Percentiles rank a stretch among this genome's conserved stretches.
Conservation (phyloP, 2,329 filamentous ascomycete species). For the Cladosporium sp. region DNA sequence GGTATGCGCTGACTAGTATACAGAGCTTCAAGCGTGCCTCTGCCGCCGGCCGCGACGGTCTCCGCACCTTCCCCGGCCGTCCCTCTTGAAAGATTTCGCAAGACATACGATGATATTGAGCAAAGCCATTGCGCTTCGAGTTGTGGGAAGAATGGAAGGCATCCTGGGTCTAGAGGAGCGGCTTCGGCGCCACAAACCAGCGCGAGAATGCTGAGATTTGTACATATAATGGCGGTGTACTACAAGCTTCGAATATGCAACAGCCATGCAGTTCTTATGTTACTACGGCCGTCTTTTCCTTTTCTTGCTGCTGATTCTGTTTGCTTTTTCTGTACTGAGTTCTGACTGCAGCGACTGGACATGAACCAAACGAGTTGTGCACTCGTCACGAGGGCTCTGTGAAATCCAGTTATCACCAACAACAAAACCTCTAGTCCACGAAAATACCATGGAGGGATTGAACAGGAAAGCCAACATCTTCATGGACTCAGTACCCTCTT, state of each 20-base stretch:
- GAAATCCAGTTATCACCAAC: no score
- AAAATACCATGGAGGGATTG: no score
- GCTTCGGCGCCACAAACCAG: slow-evolving; percentile 6
- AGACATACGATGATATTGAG: not conserved
- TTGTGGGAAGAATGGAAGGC: not conserved
- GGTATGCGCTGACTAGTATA: not conserved
- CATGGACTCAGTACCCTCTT: no score
- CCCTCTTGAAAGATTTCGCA: slow-evolving; percentile 19
- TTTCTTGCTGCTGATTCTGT: no score
- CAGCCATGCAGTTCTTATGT: slow-evolving; percentile 2
- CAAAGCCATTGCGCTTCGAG: not conserved
- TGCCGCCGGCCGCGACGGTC: slow-evolving; percentile 43
- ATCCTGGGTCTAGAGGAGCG: slow-evolving; percentile 3
- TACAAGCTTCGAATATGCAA: slow-evolving; percentile 7
- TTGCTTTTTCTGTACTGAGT: no score
- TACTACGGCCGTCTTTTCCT: no score
- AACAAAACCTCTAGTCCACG: no score
- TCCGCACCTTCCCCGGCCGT: slow-evolving; percentile 41
- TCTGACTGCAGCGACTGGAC: no score
- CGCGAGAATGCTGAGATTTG: slow-evolving; percentile 4
- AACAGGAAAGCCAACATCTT: no score
- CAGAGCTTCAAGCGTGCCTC: slow-evolving; percentile 51
- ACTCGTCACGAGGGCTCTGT: no score
- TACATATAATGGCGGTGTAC: slow-evolving; percentile 14
- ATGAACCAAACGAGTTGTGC: no score